Conservation (phyloP, 2,329 filamentous ascomycete species). For the Neonectria hederae region DNA sequence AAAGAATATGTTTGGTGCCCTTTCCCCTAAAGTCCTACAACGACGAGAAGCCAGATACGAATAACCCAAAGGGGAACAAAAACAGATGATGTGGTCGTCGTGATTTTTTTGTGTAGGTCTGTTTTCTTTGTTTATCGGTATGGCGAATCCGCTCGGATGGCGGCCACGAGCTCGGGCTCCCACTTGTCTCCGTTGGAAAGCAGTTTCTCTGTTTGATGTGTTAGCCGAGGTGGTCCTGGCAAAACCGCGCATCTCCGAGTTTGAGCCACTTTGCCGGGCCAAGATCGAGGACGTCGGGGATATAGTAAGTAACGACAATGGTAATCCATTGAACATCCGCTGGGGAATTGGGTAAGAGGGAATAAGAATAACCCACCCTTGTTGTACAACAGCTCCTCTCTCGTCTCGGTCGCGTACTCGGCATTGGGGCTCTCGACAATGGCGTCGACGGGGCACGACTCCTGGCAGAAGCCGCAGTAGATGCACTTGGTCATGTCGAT, state of each 20-base stretch:
- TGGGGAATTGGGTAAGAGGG: background rate
- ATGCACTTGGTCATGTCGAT: slow-evolving; percentile 99
- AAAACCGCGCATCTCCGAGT: slow-evolving; percentile 21
- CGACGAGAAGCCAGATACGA: slow-evolving; percentile 24
- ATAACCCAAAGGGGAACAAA: slow-evolving; percentile 21
- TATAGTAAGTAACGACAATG: background rate
- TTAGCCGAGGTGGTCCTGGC: slow-evolving; percentile 33
- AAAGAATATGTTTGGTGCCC: slow-evolving; percentile 10
- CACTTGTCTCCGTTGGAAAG: slow-evolving; percentile 92
- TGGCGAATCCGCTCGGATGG: slow-evolving; percentile 90
- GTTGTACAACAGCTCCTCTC: slow-evolving; percentile 97
- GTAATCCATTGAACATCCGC: background rate
- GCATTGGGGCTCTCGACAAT: slow-evolving; percentile 74
- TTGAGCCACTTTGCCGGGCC: background rate
- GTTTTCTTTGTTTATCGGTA: slow-evolving; percentile 70
- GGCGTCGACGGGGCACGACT: slow-evolving; percentile 97
- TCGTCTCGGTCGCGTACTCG: slow-evolving; percentile 72
- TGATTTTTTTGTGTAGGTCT: slow-evolving; percentile 7
- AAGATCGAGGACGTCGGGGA: background rate
- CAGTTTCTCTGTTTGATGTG: slow-evolving; percentile 72
- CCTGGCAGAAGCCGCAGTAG: slow-evolving; percentile 99
- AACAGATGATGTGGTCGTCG: slow-evolving; percentile 21
- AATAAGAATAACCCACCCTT: slow-evolving; percentile 65
- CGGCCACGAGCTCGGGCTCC: slow-evolving; percentile 96
- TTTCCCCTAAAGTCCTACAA: slow-evolving; percentile 15